Base-by-base conservation (phyloP, 352 stramenopile species). In the Phytophthora aleatoria region DNA sequence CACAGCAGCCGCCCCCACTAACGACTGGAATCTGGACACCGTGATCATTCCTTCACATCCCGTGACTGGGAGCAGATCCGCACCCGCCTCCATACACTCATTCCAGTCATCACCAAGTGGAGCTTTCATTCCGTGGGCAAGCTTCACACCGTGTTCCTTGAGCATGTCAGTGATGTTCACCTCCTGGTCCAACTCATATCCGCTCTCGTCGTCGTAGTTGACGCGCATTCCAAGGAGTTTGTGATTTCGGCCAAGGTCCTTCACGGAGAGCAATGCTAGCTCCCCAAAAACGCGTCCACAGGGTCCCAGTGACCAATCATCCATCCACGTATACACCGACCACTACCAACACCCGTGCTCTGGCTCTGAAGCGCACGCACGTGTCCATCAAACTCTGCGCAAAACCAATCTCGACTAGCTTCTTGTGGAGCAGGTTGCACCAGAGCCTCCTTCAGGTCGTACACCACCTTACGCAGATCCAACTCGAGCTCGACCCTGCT, bases 221-320 rank as follows among this genome's bases (percentile, higher is more conserved):
- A 81, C 53, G 0, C 66, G 30, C 41, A 78, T 78, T 2, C 70
- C 69, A 2, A 84, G 26, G 39, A 74, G 73, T 3, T 74, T 73
- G 30, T 53, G 26, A 0, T 43, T 69, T 2, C 8, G 24, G 0
- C 69, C 72, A 2, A 77, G 53, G 26, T 73, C 58, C 50, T 84
- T 81, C 10, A 81, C 16, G 5, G 64, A 50, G 1, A 76, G 58
- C 9, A 12, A 11, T 0, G 0, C 9, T 30, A 79, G 56, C 24
- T 61, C 55, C 2, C 7, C 15, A 62, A 60, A 50, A 72, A 70
- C 12, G 28, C 43, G 20, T 69, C 55, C 2, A 71, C 50, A 0
- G 33, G 0, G 60, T 73, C 0, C 42, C 57, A 0, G 60, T 53
- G 39, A 56, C 39, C 10, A 53, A 27, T 1, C 39, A 11, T 4